Percentiles rank a stretch among this genome's conserved stretches.
These are phyloP conservation scores for Eucalyptus curtisii DNA, from an alignment of 345 rosid species.

Conservation along the genomic window DNA sequence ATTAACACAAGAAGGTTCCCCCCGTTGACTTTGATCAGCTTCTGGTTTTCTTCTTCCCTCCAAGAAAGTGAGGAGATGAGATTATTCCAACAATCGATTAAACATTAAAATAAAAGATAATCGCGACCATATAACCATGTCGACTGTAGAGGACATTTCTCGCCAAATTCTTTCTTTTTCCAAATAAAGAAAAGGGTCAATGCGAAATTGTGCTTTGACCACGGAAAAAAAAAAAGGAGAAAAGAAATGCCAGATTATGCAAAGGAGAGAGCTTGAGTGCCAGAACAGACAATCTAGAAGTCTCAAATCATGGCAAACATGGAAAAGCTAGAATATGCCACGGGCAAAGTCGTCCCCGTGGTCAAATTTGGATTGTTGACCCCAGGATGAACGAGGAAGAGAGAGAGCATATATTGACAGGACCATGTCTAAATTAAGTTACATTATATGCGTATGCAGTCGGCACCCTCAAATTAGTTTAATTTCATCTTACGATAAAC, in stretches of 20 bases:
- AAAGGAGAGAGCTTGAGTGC: neutral
- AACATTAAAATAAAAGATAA: neutral
- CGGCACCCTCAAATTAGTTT: neutral
- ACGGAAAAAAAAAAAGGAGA: neutral
- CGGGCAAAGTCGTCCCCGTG: neutral
- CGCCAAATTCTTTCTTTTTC: neutral
- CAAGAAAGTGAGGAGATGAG: neutral
- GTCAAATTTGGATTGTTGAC: neutral
- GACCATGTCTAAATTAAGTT: neutral
- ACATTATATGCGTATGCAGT: accelerated
- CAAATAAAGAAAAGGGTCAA: neutral
- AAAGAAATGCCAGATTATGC: neutral
- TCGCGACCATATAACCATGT: neutral
- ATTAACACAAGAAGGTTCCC: neutral
- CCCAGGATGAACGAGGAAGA: neutral
- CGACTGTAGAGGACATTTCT: neutral
- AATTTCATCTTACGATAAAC: neutral
- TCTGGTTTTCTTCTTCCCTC: neutral
- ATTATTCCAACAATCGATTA: neutral
- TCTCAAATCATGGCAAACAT: neutral
- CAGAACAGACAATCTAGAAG: neutral
- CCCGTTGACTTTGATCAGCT: neutral
- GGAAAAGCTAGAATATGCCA: neutral
- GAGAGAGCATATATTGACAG: neutral
- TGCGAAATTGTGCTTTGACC: neutral